Conservation (phyloP, 495 filamentous ascomycete genomes). For the Talaromyces adpressus region DNA sequence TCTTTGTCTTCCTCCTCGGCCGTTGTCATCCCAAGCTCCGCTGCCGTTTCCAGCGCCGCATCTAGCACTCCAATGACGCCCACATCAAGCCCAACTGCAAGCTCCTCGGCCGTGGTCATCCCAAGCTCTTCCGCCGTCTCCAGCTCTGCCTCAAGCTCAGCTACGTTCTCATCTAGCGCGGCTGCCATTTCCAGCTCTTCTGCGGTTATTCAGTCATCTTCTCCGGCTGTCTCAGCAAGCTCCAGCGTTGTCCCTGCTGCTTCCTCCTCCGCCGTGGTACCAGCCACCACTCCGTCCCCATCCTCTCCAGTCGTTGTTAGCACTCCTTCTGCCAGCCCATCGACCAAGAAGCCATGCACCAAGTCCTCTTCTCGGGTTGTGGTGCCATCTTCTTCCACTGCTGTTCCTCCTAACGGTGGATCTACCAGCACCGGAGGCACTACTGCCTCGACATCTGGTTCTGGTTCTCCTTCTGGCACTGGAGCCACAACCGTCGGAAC, state of each 20-base stretch:
- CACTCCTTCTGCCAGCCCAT: neutral
- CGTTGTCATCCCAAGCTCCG: neutral
- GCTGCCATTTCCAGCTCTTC: neutral
- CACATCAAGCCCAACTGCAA: neutral
- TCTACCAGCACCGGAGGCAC: neutral
- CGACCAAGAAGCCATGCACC: neutral
- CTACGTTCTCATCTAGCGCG: constrained; percentile 3
- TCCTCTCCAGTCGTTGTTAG: neutral
- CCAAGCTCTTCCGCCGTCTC: neutral
- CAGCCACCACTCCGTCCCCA: neutral
- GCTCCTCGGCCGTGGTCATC: neutral
- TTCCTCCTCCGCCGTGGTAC: neutral
- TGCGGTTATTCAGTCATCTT: neutral
- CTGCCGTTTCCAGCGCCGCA: neutral
- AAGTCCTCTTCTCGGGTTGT: neutral
- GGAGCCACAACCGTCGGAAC: neutral
- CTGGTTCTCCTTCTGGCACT: neutral
- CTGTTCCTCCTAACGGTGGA: neutral
- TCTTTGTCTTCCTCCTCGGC: neutral
- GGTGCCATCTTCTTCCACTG: neutral
- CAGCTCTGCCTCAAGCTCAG: constrained; percentile 9
- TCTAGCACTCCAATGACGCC: neutral
- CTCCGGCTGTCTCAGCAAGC: neutral
- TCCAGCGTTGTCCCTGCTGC: neutral
- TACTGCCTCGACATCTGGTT: neutral